phyloP scores from a whole-genome alignment of 331 rosid species.

The Quercus lobata region DNA sequence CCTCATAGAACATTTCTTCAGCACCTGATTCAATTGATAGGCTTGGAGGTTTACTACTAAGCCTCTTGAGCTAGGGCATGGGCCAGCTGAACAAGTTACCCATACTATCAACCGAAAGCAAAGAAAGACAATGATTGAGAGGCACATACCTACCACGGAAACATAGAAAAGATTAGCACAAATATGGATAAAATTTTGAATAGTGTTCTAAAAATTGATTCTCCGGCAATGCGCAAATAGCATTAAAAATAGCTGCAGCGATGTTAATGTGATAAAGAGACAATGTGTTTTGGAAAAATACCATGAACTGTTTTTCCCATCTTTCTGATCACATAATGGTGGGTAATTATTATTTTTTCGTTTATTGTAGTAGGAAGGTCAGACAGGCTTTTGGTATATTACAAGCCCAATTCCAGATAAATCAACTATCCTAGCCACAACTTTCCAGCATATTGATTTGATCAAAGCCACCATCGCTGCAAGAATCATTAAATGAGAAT shows the following conservation, averaged over 20 bases:
- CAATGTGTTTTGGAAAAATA: slow-evolving; percentile 22
- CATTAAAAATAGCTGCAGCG: not conserved
- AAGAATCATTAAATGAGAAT: slow-evolving; percentile 25
- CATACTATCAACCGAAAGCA: slow-evolving; percentile 48
- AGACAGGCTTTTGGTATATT: slow-evolving; percentile 81
- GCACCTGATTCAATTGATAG: slow-evolving; percentile 37
- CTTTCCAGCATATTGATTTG: slow-evolving; percentile 81
- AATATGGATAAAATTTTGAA: not conserved
- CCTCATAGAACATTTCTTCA: slow-evolving; percentile 47
- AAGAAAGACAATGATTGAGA: slow-evolving; percentile 58
- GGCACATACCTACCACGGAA: slow-evolving; percentile 56
- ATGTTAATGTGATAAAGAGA: not conserved
- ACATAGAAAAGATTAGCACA: slow-evolving; percentile 23
- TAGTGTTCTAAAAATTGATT: not conserved
- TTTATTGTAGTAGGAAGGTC: slow-evolving; percentile 58
- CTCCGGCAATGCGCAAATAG: not conserved
- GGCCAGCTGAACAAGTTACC: slow-evolving; percentile 68
- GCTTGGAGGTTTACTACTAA: slow-evolving; percentile 65
- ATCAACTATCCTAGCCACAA: slow-evolving; percentile 58
- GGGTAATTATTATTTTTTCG: slow-evolving; percentile 48
- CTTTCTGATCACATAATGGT: slow-evolving; percentile 56
- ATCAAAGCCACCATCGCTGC: slow-evolving; percentile 72
- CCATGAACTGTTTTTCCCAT: slow-evolving; percentile 71
- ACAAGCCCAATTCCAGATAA: slow-evolving; percentile 84
- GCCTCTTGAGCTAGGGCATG: slow-evolving; percentile 77